phyloP scores from a whole-genome alignment of 495 filamentous ascomycete species.

The Elasticomyces elasticus region DNA sequence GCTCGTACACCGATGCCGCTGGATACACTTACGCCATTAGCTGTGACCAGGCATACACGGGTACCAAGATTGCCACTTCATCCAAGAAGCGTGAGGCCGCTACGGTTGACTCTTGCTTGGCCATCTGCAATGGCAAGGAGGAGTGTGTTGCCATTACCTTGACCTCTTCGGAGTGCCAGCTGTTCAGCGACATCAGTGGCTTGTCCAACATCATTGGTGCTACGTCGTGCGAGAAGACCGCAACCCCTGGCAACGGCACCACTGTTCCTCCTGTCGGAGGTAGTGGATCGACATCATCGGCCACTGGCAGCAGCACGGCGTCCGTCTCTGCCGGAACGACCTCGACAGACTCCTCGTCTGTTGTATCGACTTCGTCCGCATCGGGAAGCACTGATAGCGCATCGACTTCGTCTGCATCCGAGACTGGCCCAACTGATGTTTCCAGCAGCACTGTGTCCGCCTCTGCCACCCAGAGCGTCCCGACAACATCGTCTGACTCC shows the following conservation, averaged over 20 bases:
- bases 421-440: too few relatives aligned
- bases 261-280: neutral
- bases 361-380: too few relatives aligned
- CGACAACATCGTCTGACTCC: neutral
- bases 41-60: neutral
- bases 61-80: neutral
- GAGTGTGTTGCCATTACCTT: neutral
- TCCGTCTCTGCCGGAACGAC: too few relatives aligned
- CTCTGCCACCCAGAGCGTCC: neutral
- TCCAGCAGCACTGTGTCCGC: neutral
- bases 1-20: neutral
- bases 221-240: neutral
- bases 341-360: too few relatives aligned
- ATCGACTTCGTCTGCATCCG: too few relatives aligned
- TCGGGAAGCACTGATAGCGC: too few relatives aligned
- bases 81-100: neutral
- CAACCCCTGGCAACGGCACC: neutral
- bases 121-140: neutral
- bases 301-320: too few relatives aligned
- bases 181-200: neutral
- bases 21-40: neutral
- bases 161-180: constrained; percentile 1
- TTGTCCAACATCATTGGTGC: neutral
- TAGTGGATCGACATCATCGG: neutral
- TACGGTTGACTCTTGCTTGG: neutral